phyloP scores from a whole-genome alignment of 2,329 filamentous ascomycete species.

The Talaromyces sp. region DNA sequence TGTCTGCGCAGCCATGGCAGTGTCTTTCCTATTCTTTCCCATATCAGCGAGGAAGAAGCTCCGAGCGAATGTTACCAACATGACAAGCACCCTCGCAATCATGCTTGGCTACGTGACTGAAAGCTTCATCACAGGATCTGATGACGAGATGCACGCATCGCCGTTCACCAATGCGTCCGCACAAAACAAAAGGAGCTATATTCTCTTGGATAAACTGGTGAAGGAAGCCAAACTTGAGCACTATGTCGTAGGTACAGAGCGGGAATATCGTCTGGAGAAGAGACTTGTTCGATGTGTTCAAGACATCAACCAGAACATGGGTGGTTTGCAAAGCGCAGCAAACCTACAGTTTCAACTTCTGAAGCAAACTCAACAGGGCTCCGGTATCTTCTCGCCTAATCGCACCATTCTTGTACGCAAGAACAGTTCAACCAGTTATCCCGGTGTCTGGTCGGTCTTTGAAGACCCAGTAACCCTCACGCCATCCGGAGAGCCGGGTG shows the following conservation, averaged over 20 bases:
- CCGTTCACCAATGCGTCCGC: constrained; percentile 62
- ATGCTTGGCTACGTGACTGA: constrained; percentile 78
- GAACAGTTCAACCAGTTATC: constrained; percentile 28
- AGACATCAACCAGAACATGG: constrained; percentile 79
- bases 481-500: constrained; percentile 60
- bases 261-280: constrained; percentile 73
- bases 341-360: constrained; percentile 83
- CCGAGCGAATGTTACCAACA: constrained; percentile 68
- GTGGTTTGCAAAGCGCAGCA: constrained; percentile 84
- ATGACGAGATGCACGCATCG: constrained; percentile 68
- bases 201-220: constrained; percentile 70
- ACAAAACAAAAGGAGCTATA: constrained; percentile 65
- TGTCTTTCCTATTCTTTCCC: constrained; percentile 75
- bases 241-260: constrained; percentile 74
- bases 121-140: constrained; percentile 77
- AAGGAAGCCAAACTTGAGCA: constrained; percentile 88
- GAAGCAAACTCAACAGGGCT: constrained; percentile 50
- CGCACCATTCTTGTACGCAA: constrained; percentile 1
- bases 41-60: constrained; percentile 72
- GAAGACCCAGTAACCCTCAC: constrained; percentile 52
- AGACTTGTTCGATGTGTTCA: constrained; percentile 81
- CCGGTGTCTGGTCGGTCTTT: constrained; percentile 32
- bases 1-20: constrained; percentile 65
- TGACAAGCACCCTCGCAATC: constrained; percentile 72
- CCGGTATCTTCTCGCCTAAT: not conserved